phyloP scores from a whole-genome alignment of 2,329 filamentous ascomycete species.

The Ophiostoma sp. region DNA sequence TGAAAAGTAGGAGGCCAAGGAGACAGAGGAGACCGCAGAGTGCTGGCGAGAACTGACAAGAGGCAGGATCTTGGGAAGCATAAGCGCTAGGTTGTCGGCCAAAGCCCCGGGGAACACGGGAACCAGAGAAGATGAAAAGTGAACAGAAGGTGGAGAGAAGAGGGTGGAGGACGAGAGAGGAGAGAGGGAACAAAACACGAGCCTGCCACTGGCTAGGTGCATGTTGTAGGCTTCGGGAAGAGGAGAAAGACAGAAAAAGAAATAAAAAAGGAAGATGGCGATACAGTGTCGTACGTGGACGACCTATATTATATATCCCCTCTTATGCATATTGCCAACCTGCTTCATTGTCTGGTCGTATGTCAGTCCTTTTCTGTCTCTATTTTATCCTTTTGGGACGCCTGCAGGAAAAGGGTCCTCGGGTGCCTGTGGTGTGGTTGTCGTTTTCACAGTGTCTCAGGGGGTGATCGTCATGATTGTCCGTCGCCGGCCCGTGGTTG shows the following conservation, averaged over 20 bases:
- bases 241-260: not conserved
- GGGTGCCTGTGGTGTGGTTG: not conserved
- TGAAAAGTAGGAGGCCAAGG: not conserved
- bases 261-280: not conserved
- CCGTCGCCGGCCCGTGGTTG: not conserved
- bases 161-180: not conserved
- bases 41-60: not conserved
- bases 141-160: not conserved
- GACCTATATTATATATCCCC: slow-evolving; percentile 14
- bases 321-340: slow-evolving; percentile 13
- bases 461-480: not conserved
- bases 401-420: slow-evolving; percentile 13
- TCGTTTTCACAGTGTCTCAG: slow-evolving; percentile 9
- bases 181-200: not conserved
- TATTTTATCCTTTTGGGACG: not conserved
- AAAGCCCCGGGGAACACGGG: slow-evolving; percentile 10
- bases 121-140: not conserved
- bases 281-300: slow-evolving; percentile 12
- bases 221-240: not conserved
- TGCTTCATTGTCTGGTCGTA: not conserved
- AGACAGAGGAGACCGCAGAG: not conserved
- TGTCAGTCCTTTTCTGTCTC: not conserved
- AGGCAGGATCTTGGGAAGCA: not conserved
- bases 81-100: slow-evolving; percentile 15
- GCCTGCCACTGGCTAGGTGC: not conserved